phyloP scores from a whole-genome alignment of 306 rosid genomes.

The Trichosanthes truncata region DNA sequence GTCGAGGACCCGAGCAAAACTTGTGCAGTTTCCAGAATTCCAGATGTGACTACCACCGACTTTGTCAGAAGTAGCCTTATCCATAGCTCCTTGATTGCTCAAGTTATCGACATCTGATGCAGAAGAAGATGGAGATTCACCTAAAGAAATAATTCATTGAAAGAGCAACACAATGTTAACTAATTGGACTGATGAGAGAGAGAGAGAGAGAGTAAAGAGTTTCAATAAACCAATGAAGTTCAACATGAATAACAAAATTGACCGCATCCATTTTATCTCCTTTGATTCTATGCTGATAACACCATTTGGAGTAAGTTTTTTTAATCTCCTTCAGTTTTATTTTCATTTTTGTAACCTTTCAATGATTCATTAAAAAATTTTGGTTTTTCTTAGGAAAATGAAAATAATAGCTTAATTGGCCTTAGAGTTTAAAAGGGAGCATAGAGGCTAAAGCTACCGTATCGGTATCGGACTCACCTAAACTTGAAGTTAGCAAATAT shows the following conservation, averaged over 20 bases:
- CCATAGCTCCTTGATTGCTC: conserved; percentile 35
- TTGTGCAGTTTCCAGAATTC: conserved; percentile 30
- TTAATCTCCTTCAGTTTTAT: too few relatives aligned
- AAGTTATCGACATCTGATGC: conserved; percentile 61
- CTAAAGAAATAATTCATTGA: conserved; percentile 9
- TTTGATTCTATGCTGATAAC: too few relatives aligned
- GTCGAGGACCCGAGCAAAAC: conserved; percentile 38
- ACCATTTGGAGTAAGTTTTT: too few relatives aligned
- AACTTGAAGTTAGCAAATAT: neutral
- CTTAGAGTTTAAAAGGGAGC: neutral
- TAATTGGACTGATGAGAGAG: neutral
- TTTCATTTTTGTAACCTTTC: neutral
- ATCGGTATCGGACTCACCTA: neutral
- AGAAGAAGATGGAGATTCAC: conserved; percentile 68
- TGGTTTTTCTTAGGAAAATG: neutral
- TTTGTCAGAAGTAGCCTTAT: conserved; percentile 30
- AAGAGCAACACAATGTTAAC: neutral
- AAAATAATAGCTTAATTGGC: neutral
- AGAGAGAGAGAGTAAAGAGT: neutral
- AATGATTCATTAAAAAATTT: too few relatives aligned
- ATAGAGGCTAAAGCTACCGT: neutral
- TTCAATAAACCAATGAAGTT: neutral
- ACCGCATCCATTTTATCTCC: neutral
- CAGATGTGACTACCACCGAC: conserved; percentile 32
- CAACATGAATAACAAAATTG: neutral